Evolutionary conservation across 495 filamentous ascomycete genomes (phyloP), one percentile per base, ranked within the genome.

Genomic region (Tricharina praecox): DNA sequence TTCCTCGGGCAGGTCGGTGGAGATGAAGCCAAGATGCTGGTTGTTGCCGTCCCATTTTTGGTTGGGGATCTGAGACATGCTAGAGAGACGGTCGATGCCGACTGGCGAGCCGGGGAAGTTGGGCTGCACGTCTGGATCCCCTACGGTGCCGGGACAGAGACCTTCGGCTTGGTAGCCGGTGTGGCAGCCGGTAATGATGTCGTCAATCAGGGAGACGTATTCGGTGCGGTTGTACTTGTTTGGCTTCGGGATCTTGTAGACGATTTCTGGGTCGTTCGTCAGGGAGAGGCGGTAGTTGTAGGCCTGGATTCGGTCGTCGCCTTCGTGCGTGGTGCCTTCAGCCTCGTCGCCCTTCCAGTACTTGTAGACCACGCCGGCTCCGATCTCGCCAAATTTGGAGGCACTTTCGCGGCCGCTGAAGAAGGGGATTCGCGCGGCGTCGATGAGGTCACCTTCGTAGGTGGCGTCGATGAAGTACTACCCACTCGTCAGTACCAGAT

Each of bases 381-480:
- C 47, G 3, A 41, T 43, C 38, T 41, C 38, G 23, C 21, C 24
- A 23, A 44, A 50, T 16, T 11, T 24, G n/a, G 18, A 16, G 13
- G 2, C 23, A 3, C 25, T 20, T 35, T 50, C 38, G n/a, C 47
- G 10, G 11, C 36, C 47, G 11, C 32, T 2, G 25, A 43, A 44
- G 25, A 13, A 35, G 9, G 38, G 47, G 21, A 43, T 44, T 28
- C 23, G 20, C 1, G 47, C 47, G 37, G 38, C 47, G 23, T 4
- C 47, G 25, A 50, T 50, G 23, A 50, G 37, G 26, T 50, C 47
- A 16, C 47, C 47, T 45, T 50, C 38, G 46, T 50, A 50, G 4
- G 38, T 21, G 5, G 47, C 47, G 25, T 50, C 38, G 25, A 50
- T 23, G 25, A 50, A 50, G 46, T 48, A 48, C 46, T 48, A 10